Evolutionary conservation across 2,329 filamentous ascomycete genomes (phyloP), one percentile per base, ranked within the genome.

Genomic region (Sarocladiaceae sp.): DNA sequence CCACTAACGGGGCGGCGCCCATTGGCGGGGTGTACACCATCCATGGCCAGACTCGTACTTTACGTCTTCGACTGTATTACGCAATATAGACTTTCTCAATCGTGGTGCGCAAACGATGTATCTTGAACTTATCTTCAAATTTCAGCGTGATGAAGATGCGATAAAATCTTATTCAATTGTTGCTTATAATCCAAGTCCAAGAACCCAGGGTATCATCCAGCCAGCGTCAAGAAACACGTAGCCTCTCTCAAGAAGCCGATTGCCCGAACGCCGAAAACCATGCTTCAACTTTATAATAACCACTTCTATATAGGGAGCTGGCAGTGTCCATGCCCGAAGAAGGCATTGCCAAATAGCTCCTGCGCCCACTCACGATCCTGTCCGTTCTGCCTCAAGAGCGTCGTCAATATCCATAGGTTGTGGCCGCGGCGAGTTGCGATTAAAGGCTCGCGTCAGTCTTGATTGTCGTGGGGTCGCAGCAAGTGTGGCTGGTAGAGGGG

Each of bases 201-300:
- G 17, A 7, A 23, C 40, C 25, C n/a, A 22, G 44, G 44, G 44
- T 48, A 48, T 48, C 44, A 48, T 48, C 22, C 44, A 48, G 44
- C 31, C 40, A 46, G 31, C 44, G 22, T 48, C 22, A 33, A n/a
- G 26, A 31, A 33, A 31, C n/a, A 18, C 15, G 28, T 20, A 33
- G 10, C 6, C 26, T 17, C 15, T n/a, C 11, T 18, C n/a, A 29
- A 31, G 17, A 48, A 17, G 26, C 44, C 44, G 15, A 48, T 22
- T 48, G 13, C 40, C 40, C 40, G 40, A 22, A 44, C 40, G 40
- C 40, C 40, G 23, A 44, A 40, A 22, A 22, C 37, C 22, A 46
- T 46, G 40, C 40, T 46, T 29, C 40, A 15, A 33, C 29, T 33
- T 33, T n/a, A n/a, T n/a, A n/a, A n/a, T n/a, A n/a, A n/a, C n/a